Percentiles rank a stretch among this genome's conserved stretches.
These are phyloP conservation scores for Colletotrichum sansevieriae DNA, from an alignment of 2,329 filamentous ascomycete species.

Conservation along the genomic window DNA sequence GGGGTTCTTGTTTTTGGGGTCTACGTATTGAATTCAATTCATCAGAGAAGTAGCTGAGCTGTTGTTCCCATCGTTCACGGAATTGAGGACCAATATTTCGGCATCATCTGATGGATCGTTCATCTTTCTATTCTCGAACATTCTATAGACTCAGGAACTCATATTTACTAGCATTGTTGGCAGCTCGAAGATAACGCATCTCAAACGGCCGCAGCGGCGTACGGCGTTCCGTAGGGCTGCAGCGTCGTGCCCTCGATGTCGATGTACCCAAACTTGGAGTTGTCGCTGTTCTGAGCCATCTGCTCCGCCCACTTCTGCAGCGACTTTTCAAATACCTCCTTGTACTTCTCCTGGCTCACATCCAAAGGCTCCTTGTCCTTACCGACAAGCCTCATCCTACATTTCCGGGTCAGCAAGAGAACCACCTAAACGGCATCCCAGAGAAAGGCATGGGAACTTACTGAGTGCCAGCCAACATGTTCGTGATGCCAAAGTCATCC, in stretches of 20 bases:
- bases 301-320: slow-evolving; percentile 48
- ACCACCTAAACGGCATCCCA: not conserved
- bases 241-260: slow-evolving; percentile 50
- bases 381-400: slow-evolving; percentile 49
- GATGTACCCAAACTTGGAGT: slow-evolving; percentile 49
- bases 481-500: slow-evolving; percentile 60
- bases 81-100: no score
- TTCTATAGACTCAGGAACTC: no score
- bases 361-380: slow-evolving; percentile 50
- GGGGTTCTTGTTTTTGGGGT: no score
- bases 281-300: slow-evolving; percentile 50
- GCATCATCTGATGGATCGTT: no score
- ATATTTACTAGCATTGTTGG: no score
- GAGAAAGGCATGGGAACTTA: slow-evolving; percentile 40
- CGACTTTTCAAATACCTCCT: slow-evolving; percentile 47
- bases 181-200: no score
- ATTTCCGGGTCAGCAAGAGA: not conserved
- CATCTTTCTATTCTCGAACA: no score
- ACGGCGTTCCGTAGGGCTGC: slow-evolving; percentile 48
- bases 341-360: slow-evolving; percentile 49
- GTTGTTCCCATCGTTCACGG: no score
- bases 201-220: slow-evolving; percentile 5
- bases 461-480: slow-evolving; percentile 50
- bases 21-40: no score
- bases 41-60: no score